A percentile compares a stretch with the other conserved stretches of the same genome.
phyloP scores from a whole-genome alignment of 495 filamentous ascomycete species.

The Lepraria neglecta region DNA sequence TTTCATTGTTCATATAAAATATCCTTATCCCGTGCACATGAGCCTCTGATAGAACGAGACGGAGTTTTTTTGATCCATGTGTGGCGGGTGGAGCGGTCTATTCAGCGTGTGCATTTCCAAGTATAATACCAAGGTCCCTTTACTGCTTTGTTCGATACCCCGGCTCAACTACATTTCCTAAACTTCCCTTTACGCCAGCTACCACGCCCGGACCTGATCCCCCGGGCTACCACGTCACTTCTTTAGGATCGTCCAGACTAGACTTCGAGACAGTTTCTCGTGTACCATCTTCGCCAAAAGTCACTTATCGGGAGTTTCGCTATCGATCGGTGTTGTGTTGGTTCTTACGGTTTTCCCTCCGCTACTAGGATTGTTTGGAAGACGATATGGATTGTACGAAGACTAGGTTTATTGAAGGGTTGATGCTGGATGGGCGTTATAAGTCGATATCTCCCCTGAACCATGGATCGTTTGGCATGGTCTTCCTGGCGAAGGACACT shows the following conservation, averaged over 20 bases:
- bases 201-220: constrained; percentile 19
- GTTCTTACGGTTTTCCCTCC: neutral
- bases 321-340: neutral
- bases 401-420: constrained; percentile 64
- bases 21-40: constrained; percentile 52
- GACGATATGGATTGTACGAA: constrained; percentile 71
- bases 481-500: constrained; percentile 82
- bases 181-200: constrained; percentile 18
- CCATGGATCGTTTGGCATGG: constrained; percentile 97
- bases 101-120: constrained; percentile 29
- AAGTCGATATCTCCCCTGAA: constrained; percentile 89
- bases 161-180: constrained; percentile 19
- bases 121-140: constrained; percentile 18
- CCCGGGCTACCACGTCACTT: constrained; percentile 15
- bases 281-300: constrained; percentile 34
- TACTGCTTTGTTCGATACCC: constrained; percentile 13
- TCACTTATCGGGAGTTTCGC: constrained; percentile 10
- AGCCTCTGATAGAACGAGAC: constrained; percentile 58
- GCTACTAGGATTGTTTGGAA: neutral
- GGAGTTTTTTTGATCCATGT: constrained; percentile 44
- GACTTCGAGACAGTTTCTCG: constrained; percentile 25
- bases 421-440: constrained; percentile 78
- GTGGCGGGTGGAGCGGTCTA: constrained; percentile 29
- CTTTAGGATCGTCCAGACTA: constrained; percentile 14
- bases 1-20: constrained; percentile 56